Percentiles rank a stretch among this genome's conserved stretches.
Conservation (phyloP, 1,139 yeast species). For the Blastobotrys buckinghamii region DNA sequence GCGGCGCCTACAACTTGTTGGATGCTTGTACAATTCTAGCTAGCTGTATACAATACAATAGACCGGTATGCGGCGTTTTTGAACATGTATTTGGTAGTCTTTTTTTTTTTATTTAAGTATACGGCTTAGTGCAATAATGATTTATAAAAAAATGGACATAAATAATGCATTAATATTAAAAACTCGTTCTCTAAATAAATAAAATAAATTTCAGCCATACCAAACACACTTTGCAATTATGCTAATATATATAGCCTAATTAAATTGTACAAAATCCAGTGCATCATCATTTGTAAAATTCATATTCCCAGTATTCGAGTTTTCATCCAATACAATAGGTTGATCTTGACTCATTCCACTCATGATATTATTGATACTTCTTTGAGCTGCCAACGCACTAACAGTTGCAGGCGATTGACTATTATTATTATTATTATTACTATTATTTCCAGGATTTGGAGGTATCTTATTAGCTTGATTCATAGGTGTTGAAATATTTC, state of each 20-base stretch:
- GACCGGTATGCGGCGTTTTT: too few species aligned
- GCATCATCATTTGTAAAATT: neutral
- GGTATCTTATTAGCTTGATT: slow-evolving; percentile 5
- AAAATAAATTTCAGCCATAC: too few species aligned
- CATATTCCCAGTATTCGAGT: neutral
- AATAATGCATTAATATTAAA: too few species aligned
- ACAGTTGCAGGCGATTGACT: slow-evolving; percentile 6
- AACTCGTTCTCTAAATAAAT: too few species aligned
- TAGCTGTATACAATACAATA: too few species aligned
- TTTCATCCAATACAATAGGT: slow-evolving; percentile 9
- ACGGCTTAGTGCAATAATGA: too few species aligned
- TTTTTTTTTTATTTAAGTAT: too few species aligned
- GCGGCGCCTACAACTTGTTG: too few species aligned
- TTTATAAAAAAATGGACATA: too few species aligned
- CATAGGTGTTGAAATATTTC: slow-evolving; percentile 2
- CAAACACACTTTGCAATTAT: too few species aligned
- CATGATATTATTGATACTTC: slow-evolving; percentile 9
- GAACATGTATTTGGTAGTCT: too few species aligned
- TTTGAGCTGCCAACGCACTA: slow-evolving; percentile 8
- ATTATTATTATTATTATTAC: slow-evolving; percentile 14
- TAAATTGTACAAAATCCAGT: slow-evolving; percentile 7
- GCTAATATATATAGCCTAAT: neutral
- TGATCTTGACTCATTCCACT: slow-evolving; percentile 12
- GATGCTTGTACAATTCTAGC: too few species aligned
- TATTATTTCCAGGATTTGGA: slow-evolving; percentile 5